A percentile compares a stretch with the other conserved stretches of the same genome.
Evolutionary conservation across 805 yeast genomes (phyloP).

Genomic region (Zygosaccharomyces lentus): DNA sequence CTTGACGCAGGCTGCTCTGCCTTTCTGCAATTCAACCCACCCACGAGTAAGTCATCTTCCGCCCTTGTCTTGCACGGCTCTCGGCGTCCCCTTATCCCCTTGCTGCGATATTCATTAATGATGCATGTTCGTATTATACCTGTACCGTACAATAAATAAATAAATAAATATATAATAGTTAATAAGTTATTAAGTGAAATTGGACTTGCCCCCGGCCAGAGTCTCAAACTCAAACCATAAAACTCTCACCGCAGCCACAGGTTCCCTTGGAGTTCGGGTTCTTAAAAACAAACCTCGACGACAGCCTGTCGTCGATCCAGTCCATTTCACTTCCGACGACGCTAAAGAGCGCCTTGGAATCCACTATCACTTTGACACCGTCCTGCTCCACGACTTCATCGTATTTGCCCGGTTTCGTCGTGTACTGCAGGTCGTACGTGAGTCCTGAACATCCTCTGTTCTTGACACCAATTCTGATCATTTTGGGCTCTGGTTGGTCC

Average conservation of each 20-base stretch:
- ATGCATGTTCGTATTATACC: not conserved
- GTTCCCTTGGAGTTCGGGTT: slow-evolving; percentile 97
- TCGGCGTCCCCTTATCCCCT: not conserved
- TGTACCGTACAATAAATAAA: slow-evolving; percentile 7
- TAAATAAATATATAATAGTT: slow-evolving; percentile 9
- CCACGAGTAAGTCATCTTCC: no score
- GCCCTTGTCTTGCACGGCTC: no score
- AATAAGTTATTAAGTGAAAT: not conserved
- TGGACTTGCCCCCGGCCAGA: not conserved
- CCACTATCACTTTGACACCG: slow-evolving; percentile 87
- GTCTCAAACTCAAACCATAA: slow-evolving; percentile 64
- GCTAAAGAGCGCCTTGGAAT: slow-evolving; percentile 91
- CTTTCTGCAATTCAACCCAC: no score
- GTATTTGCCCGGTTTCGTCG: slow-evolving; percentile 84
- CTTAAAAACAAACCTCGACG: slow-evolving; percentile 83
- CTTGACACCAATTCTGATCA: slow-evolving; percentile 88
- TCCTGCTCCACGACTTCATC: slow-evolving; percentile 93
- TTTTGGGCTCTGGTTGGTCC: slow-evolving; percentile 80
- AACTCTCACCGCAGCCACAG: slow-evolving; percentile 98
- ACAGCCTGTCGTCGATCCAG: slow-evolving; percentile 90
- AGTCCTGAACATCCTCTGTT: slow-evolving; percentile 97
- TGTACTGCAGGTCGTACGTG: slow-evolving; percentile 87
- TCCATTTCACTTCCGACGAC: slow-evolving; percentile 98
- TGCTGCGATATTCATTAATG: not conserved
- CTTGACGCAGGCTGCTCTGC: no score